These are phyloP conservation scores for Udeniomyces megalosporus DNA, from an alignment of 768 basidiomycete genomes.

Conservation along the genomic window DNA sequence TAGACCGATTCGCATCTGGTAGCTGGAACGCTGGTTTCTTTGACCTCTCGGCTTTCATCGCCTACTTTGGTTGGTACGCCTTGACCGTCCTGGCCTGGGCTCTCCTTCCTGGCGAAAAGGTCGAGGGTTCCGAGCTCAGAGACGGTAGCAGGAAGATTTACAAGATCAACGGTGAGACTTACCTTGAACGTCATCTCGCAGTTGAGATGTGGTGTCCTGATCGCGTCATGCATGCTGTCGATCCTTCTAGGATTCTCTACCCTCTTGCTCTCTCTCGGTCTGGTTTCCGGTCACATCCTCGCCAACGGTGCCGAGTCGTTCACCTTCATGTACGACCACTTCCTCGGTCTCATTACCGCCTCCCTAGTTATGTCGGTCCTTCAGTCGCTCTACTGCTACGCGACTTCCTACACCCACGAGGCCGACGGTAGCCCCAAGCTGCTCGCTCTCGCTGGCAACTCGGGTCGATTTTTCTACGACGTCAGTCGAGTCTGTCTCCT, in stretches of 20 bases:
- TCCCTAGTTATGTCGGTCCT: constrained; percentile 57
- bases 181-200: too few relatives aligned
- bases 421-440: constrained; percentile 38
- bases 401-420: constrained; percentile 42
- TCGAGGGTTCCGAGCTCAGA: constrained; percentile 37
- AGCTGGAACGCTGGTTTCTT: constrained; percentile 44
- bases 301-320: constrained; percentile 62
- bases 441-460: constrained; percentile 84
- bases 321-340: constrained; percentile 82
- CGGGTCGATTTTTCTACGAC: constrained; percentile 73
- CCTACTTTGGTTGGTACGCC: constrained; percentile 81
- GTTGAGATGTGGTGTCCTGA: too few relatives aligned
- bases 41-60: constrained; percentile 58
- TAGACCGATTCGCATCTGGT: neutral
- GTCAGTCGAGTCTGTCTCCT: constrained; percentile 36
- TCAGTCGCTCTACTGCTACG: constrained; percentile 58
- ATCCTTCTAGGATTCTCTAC: constrained; percentile 58
- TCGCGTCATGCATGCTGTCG: neutral
- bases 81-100: constrained; percentile 70
- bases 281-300: constrained; percentile 50
- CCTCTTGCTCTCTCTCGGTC: constrained; percentile 60
- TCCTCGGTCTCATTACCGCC: constrained; percentile 74
- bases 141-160: neutral
- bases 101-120: constrained; percentile 54
- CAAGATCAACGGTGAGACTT: constrained; percentile 14